Evolutionary conservation across 164 flowering plant species (phyloP), one percentile per base, ranked within the genome.

Genomic region (Vitis rupestris): DNA sequence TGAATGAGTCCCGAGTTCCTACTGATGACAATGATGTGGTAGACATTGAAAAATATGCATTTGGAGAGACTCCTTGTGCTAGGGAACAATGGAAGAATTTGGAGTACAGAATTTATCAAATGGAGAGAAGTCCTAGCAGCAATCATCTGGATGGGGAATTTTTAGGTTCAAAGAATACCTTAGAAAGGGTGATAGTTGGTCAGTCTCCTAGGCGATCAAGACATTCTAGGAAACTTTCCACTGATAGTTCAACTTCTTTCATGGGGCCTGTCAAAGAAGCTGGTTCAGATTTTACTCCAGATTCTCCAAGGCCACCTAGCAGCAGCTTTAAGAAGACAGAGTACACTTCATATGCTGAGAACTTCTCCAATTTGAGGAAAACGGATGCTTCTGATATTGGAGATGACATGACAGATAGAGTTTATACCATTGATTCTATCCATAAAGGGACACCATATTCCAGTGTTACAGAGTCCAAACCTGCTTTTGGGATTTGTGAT

Each of bases 351-450:
- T 72, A 79, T 5, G 9, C 65, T 14, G 90, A 86, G 64, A 94
- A 83, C 19, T 65, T 66, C 66, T 67, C 89, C 10, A 74, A 79
- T 68, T 58, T 56, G 59, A 84, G 73, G 69, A 84, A 78, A 63
- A 58, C 72, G 61, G 89, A 90, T 76, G 71, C 76, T 17, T 90
- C 91, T 4, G 97, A 96, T 48, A 47, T 48, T 66, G 95, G 82
- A 71, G 97, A 96, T 85, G 97, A 91, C 60, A 75, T 72, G 83
- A 83, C 82, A 74, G 98, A 91, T 74, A 84, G 95, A 72, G 81
- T 93, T 74, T 96, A 88, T 69, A 90, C 97, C 12, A 84, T 93
- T 68, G 99, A 96, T 75, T 87, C 97, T 64, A 72, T 89, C 13
- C 87, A 91, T 71, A 75, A 73, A 61, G 89, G 86, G 17, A 78